Evolutionary conservation across 192 early-diverging fungal species (phyloP).

Genomic region (Backusella macrospora): DNA sequence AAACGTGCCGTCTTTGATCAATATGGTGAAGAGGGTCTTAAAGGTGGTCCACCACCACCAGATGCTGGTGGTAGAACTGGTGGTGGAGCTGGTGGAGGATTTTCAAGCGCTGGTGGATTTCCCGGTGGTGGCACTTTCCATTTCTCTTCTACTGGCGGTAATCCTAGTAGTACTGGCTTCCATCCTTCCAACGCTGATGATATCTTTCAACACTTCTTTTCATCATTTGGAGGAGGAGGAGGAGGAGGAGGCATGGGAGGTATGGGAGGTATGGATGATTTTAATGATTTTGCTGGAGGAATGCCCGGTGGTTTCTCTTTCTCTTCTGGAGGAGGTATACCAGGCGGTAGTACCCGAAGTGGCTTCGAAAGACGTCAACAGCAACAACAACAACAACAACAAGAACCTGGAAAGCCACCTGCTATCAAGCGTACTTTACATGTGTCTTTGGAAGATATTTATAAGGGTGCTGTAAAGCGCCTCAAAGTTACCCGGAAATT

Average conservation of each 20-base stretch:
- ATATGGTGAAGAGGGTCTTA: constrained; percentile 94
- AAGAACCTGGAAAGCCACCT: constrained; percentile 47
- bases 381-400: constrained; percentile 23
- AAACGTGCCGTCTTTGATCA: constrained; percentile 95
- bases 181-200: constrained; percentile 83
- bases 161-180: constrained; percentile 66
- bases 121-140: constrained; percentile 60
- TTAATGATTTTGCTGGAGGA: constrained; percentile 22
- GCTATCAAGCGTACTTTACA: constrained; percentile 74
- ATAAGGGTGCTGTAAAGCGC: constrained; percentile 86
- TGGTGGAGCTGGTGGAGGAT: constrained; percentile 57
- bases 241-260: constrained; percentile 38
- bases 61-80: constrained; percentile 61
- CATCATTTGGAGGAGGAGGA: constrained; percentile 56
- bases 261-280: constrained; percentile 26
- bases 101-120: constrained; percentile 50
- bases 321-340: constrained; percentile 51
- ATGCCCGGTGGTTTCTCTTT: constrained; percentile 41
- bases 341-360: constrained; percentile 22
- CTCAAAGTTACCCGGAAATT: constrained; percentile 87
- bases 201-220: constrained; percentile 91
- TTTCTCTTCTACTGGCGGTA: constrained; percentile 56
- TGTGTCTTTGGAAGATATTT: constrained; percentile 89
- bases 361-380: constrained; percentile 25
- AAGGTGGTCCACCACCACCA: constrained; percentile 66